Evolutionary conservation across 805 yeast species (phyloP).

Genomic region (Ascoidea tarda): DNA sequence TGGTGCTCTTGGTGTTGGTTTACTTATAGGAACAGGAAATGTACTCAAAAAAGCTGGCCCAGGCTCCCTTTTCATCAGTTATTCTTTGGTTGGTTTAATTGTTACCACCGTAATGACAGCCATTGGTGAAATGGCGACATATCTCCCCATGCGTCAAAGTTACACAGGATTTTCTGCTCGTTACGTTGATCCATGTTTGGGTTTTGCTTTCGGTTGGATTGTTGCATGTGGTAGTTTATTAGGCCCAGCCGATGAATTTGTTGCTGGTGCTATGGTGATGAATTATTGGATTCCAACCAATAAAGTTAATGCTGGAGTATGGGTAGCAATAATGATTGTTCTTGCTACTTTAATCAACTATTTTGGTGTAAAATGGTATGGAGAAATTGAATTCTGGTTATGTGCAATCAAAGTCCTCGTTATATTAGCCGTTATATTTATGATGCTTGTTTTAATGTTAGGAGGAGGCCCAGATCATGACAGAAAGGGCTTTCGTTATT

Average conservation of each 20-base stretch:
- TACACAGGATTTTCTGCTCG: conserved; percentile 48
- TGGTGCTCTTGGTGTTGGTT: conserved; percentile 74
- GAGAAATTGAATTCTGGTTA: conserved; percentile 38
- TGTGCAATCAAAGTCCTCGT: conserved; percentile 51
- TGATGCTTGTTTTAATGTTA: conserved; percentile 48
- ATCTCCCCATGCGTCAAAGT: conserved; percentile 50
- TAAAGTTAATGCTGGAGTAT: conserved; percentile 31
- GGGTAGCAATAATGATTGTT: conserved; percentile 35
- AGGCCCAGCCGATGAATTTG: conserved; percentile 41
- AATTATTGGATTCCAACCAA: conserved; percentile 33
- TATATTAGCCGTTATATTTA: conserved; percentile 49
- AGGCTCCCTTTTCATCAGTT: conserved; percentile 45
- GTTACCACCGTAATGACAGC: conserved; percentile 59
- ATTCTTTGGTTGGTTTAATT: conserved; percentile 53
- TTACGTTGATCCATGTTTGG: conserved; percentile 39
- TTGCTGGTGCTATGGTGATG: conserved; percentile 39
- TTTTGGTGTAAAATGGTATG: conserved; percentile 31
- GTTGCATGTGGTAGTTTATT: conserved; percentile 38
- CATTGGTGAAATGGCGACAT: conserved; percentile 57
- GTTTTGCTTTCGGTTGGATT: conserved; percentile 44
- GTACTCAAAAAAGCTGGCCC: conserved; percentile 65
- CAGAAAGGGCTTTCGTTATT: conserved; percentile 58
- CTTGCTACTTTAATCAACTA: conserved; percentile 27
- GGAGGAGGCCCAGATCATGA: conserved; percentile 75
- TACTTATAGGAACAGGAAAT: conserved; percentile 63